Conservation (phyloP, 805 yeast species). For the Candida maris region DNA sequence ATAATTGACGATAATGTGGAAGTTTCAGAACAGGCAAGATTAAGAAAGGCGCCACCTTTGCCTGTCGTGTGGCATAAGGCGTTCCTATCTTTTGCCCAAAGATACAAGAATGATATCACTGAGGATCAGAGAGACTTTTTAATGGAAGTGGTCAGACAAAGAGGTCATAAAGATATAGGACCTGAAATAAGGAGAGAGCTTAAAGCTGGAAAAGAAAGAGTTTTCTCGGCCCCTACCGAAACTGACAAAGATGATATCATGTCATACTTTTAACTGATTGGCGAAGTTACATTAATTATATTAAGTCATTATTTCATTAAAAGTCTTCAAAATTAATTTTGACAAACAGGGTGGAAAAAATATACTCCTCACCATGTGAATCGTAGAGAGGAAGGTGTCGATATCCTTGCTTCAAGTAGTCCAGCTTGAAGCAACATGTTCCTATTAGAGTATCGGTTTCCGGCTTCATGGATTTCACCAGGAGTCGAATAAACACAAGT, state of each 20-base stretch:
- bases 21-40: slow-evolving; percentile 30
- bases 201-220: slow-evolving; percentile 75
- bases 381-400: slow-evolving; percentile 79
- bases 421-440: slow-evolving; percentile 53
- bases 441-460: slow-evolving; percentile 44
- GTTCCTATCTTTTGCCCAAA: slow-evolving; percentile 87
- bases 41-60: slow-evolving; percentile 48
- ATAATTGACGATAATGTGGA: slow-evolving; percentile 22
- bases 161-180: slow-evolving; percentile 84
- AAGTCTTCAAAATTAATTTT: slow-evolving; percentile 19
- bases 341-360: slow-evolving; percentile 50
- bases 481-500: slow-evolving; percentile 54
- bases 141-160: slow-evolving; percentile 84
- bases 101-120: slow-evolving; percentile 97
- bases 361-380: slow-evolving; percentile 69
- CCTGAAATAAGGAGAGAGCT: slow-evolving; percentile 94
- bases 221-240: slow-evolving; percentile 12
- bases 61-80: slow-evolving; percentile 99
- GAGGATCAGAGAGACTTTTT: slow-evolving; percentile 96
- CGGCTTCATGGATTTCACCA: slow-evolving; percentile 35
- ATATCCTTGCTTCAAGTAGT: slow-evolving; percentile 71
- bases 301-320: background rate
- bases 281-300: background rate
- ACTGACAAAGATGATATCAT: slow-evolving; percentile 28
- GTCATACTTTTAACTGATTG: slow-evolving; percentile 25